These are phyloP conservation scores for Sordariomycetes sp. DNA, from an alignment of 2,329 filamentous ascomycete species.

Conservation along the genomic window DNA sequence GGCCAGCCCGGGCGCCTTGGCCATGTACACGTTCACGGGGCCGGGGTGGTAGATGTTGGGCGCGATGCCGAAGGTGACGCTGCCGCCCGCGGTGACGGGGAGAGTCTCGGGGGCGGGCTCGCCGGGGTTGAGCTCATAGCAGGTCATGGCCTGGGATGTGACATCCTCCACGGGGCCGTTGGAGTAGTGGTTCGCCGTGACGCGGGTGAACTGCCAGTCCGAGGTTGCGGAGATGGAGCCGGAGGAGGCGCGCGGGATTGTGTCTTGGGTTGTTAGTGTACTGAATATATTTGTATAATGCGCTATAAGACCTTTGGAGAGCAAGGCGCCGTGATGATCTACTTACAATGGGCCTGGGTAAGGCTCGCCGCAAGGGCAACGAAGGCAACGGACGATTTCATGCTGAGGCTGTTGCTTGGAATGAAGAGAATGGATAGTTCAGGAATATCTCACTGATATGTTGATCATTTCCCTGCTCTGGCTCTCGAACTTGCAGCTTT, in stretches of 20 bases:
- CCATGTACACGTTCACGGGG: slow-evolving; percentile 24
- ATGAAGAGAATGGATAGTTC: not conserved
- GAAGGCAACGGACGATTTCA: slow-evolving; percentile 9
- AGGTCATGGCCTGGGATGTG: slow-evolving; percentile 36
- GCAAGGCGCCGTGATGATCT: not conserved
- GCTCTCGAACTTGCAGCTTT: not conserved
- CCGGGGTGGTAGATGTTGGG: slow-evolving; percentile 31
- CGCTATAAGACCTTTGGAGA: not conserved
- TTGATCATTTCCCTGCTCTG: not conserved
- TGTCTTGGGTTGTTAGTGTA: slow-evolving; percentile 17
- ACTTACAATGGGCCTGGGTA: slow-evolving; percentile 28
- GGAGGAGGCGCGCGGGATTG: slow-evolving; percentile 28
- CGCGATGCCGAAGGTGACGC: slow-evolving; percentile 20
- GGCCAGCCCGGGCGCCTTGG: slow-evolving; percentile 21
- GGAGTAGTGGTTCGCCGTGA: slow-evolving; percentile 38
- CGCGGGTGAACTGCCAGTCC: slow-evolving; percentile 37
- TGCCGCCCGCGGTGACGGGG: slow-evolving; percentile 13
- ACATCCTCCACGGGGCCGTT: slow-evolving; percentile 40
- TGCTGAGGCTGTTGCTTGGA: slow-evolving; percentile 2
- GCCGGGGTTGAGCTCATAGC: slow-evolving; percentile 34
- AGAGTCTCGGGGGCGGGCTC: slow-evolving; percentile 32
- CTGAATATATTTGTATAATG: not conserved
- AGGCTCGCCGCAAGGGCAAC: slow-evolving; percentile 13
- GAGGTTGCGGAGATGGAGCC: slow-evolving; percentile 15
- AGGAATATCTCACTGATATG: not conserved